Evolutionary conservation across 1,139 yeast species (phyloP).

Genomic region (Nadsonia starkeyi-henricii): DNA sequence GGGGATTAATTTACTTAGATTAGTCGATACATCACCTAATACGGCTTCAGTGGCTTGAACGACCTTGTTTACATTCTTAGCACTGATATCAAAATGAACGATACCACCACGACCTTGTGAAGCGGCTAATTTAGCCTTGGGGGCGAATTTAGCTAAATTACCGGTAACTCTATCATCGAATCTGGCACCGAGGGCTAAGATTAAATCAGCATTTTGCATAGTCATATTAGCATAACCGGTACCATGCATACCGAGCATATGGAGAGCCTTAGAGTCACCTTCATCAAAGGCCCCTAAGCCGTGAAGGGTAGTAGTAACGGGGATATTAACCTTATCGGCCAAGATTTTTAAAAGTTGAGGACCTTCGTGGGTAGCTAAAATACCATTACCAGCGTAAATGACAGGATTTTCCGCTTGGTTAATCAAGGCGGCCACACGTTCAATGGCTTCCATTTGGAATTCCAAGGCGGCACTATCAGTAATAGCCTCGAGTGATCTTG

Average conservation of each 20-base stretch:
- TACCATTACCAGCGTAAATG: conserved; percentile 86
- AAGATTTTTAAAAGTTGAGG: conserved; percentile 68
- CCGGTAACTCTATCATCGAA: conserved; percentile 98
- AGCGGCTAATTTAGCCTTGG: conserved; percentile 83
- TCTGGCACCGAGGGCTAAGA: conserved; percentile 90
- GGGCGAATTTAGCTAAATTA: conserved; percentile 76
- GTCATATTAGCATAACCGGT: conserved; percentile 90
- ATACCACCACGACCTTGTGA: conserved; percentile 86
- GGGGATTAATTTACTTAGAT: conserved; percentile 61
- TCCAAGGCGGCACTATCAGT: conserved; percentile 63
- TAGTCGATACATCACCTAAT: conserved; percentile 86
- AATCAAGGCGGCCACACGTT: conserved; percentile 62
- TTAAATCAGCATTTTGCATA: conserved; percentile 83
- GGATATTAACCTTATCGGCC: conserved; percentile 81
- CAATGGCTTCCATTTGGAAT: conserved; percentile 60
- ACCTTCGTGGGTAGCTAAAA: conserved; percentile 67
- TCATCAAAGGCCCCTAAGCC: conserved; percentile 93
- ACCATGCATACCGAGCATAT: conserved; percentile 98
- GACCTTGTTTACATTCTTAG: conserved; percentile 94
- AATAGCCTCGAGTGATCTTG: conserved; percentile 57
- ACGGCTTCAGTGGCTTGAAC: conserved; percentile 94
- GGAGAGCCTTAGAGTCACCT: conserved; percentile 76
- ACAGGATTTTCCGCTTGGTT: conserved; percentile 80
- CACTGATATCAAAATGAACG: conserved; percentile 86
- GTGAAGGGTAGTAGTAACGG: conserved; percentile 91